Evolutionary conservation across 2,329 filamentous ascomycete genomes (phyloP), one percentile per base, ranked within the genome.

Genomic region (Scopulariopsis brevicaulis): DNA sequence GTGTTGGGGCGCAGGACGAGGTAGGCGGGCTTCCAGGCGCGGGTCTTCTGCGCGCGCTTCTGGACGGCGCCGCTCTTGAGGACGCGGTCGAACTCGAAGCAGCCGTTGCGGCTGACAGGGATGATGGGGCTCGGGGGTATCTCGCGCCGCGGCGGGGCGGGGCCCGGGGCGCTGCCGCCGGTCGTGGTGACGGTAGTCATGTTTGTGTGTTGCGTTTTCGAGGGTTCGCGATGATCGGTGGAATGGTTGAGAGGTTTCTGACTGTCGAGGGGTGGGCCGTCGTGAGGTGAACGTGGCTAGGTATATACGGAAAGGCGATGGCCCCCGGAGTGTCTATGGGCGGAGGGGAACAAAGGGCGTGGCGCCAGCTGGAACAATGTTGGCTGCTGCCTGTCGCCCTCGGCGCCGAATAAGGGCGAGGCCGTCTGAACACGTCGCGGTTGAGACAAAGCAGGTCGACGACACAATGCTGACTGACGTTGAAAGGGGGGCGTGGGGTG

Each of bases 11-110:
- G 87, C 53, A 99, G 81, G 48, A 99, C 94, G 50, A 97, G 78
- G 72, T 89, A 94, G 61, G 92, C 84, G 6, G 86, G 78, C 74
- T 96, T 96, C 94, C 94, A 99, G 62, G 88, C 85, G 84, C 95
- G 96, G 60, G 93, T 97, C 77, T 93, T 96, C 65, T 92, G 87
- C 20, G 91, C 95, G 64, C 93, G 84, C 73, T 96, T 96, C 67
- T 88, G 82, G 46, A 96, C 85, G 64, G 87, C 87, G 60, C 93
- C 92, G 59, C 87, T 85, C 74, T 96, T 97, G 70, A 97, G 81
- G 58, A 97, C 89, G 55, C 91, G 86, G 71, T 99, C 94, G 67
- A 95, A 96, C 67, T 94, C 92, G 70, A 96, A 99, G 71, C 90
- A 94, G 62, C 94, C 94, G 71, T 96, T 92, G 71, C 96, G 87